phyloP scores from a whole-genome alignment of 2,329 filamentous ascomycete species.

The Oidium heveae region DNA sequence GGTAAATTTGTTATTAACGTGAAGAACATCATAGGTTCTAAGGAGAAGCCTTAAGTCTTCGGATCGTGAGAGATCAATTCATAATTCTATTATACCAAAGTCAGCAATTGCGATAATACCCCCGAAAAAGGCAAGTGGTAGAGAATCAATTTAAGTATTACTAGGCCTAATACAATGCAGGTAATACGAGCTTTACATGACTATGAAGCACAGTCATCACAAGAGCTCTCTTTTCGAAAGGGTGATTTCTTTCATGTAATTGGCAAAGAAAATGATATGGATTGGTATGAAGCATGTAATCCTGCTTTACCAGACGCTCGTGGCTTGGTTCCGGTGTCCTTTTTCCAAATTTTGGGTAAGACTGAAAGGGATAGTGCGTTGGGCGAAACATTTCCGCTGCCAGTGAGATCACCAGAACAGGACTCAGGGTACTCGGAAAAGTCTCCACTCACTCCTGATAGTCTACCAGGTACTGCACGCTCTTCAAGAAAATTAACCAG shows the following conservation, averaged over 20 bases:
- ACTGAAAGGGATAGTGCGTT: conserved; percentile 72
- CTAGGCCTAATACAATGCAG: conserved; percentile 20
- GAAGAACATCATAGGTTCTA: conserved; percentile 22
- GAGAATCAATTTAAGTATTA: not conserved
- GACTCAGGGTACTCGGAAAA: conserved; percentile 71
- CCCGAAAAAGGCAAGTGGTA: conserved; percentile 37
- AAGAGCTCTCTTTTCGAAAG: conserved; percentile 74
- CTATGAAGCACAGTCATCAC: conserved; percentile 50
- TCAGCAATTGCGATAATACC: conserved; percentile 44
- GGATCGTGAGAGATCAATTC: conserved; percentile 35
- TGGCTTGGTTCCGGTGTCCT: conserved; percentile 78
- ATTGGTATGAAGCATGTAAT: conserved; percentile 99
- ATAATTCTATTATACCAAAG: conserved; percentile 40
- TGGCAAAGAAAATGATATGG: conserved; percentile 72
- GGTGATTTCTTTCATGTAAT: conserved; percentile 98
- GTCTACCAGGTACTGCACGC: conserved; percentile 14
- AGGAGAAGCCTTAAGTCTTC: conserved; percentile 40
- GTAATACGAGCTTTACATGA: conserved; percentile 95
- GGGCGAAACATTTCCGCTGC: conserved; percentile 27
- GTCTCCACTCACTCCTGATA: conserved; percentile 11
- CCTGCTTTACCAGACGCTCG: conserved; percentile 65
- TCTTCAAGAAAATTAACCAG: conserved; percentile 20
- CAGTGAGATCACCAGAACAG: conserved; percentile 43
- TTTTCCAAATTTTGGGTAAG: conserved; percentile 80
- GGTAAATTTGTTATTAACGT: too few species aligned